Percentiles rank a stretch among this genome's conserved stretches.
Evolutionary conservation across 192 early-diverging fungal genomes (phyloP).

Genomic region (Kickxella alabastrina): DNA sequence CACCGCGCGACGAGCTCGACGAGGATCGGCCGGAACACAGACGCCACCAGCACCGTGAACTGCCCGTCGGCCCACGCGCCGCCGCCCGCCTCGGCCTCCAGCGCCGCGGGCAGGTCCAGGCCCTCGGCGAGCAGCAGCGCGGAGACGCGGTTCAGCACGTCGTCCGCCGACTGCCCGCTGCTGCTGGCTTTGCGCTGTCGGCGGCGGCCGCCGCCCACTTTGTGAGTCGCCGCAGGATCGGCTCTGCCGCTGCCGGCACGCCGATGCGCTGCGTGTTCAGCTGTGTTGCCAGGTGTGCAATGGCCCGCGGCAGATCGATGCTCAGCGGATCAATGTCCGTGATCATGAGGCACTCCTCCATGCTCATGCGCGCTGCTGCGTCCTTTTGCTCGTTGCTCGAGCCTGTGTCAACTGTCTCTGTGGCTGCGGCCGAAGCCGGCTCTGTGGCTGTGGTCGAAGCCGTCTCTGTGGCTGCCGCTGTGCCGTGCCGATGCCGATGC

Average conservation of each 20-base stretch:
- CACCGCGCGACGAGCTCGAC: constrained; percentile 80
- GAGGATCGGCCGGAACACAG: constrained; percentile 66
- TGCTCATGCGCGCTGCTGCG: neutral
- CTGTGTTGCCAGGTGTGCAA: constrained; percentile 5
- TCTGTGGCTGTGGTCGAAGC: neutral
- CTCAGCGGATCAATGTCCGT: constrained; percentile 40
- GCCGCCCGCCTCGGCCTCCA: neutral
- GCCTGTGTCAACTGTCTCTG: neutral
- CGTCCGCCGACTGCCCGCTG: no score
- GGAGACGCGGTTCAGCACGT: constrained; percentile 26
- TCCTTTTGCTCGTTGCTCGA: neutral
- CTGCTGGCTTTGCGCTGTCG: neutral
- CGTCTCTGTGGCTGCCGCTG: neutral
- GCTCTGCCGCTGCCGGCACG: constrained; percentile 1
- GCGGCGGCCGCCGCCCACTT: constrained; percentile 19
- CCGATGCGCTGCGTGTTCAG: neutral
- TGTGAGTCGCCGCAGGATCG: constrained; percentile 8
- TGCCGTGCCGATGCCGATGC: neutral
- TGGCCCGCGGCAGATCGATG: constrained; percentile 38
- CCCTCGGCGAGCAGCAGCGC: constrained; percentile 37
- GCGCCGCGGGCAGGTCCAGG: neutral
- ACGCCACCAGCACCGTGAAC: constrained; percentile 21
- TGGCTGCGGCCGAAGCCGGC: neutral
- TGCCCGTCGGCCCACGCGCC: constrained; percentile 31
- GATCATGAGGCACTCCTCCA: constrained; percentile 17